phyloP scores from a whole-genome alignment of 2,329 filamentous ascomycete species.

The Gaeumannomyces tritici region DNA sequence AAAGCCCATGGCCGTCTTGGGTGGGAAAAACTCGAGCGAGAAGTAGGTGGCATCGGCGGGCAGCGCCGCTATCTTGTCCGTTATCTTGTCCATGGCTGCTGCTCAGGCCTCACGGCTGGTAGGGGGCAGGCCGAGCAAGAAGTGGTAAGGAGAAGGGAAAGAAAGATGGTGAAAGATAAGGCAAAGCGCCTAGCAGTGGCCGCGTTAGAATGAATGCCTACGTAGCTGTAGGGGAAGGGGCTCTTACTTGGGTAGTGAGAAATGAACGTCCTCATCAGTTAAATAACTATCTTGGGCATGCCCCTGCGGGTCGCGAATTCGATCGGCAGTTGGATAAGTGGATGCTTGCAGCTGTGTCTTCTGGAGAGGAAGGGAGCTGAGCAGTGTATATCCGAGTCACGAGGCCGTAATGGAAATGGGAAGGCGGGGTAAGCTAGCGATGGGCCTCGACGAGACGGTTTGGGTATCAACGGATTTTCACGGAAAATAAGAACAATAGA shows the following conservation, averaged over 20 bases:
- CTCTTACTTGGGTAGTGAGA: not conserved
- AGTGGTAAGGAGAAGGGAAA: not conserved
- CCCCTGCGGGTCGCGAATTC: not conserved
- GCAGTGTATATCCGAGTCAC: not conserved
- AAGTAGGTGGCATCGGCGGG: slow-evolving; percentile 77
- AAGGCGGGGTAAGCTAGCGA: not conserved
- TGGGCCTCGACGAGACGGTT: not conserved
- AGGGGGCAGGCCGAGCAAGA: not conserved
- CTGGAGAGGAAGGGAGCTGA: not conserved
- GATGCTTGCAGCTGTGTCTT: not conserved
- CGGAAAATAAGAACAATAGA: not conserved
- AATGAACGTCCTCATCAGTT: not conserved
- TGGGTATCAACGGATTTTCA: not conserved
- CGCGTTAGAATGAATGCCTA: not conserved
- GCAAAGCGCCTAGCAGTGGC: not conserved
- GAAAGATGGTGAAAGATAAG: not conserved
- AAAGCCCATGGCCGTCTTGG: slow-evolving; percentile 93
- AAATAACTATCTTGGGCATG: not conserved
- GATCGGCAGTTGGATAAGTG: not conserved
- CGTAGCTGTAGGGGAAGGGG: not conserved
- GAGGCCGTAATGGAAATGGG: not conserved
- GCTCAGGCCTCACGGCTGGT: not conserved
- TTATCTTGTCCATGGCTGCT: slow-evolving; percentile 69
- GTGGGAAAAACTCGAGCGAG: slow-evolving; percentile 98
- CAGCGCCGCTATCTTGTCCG: slow-evolving; percentile 87